These are phyloP conservation scores for Oryza nivara DNA, from an alignment of 176 grass and related monocot species.

Conservation along the genomic window DNA sequence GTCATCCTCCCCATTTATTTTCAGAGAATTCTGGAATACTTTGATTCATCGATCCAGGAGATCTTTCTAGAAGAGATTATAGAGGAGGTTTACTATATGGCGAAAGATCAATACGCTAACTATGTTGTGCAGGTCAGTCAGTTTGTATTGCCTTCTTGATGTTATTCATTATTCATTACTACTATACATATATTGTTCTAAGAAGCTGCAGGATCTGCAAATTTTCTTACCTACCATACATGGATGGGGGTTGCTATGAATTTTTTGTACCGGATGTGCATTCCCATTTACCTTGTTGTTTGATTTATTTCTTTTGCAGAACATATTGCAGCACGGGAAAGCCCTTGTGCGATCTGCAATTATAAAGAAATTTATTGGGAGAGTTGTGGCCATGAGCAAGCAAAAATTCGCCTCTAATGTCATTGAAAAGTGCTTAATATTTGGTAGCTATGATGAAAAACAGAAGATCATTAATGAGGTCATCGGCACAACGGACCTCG, in stretches of 20 bases:
- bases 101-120: constrained; percentile 1
- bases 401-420: constrained; percentile 21
- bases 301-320: constrained; percentile 8
- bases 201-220: not conserved
- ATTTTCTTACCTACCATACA: not conserved
- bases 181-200: not conserved
- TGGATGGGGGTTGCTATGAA: not conserved
- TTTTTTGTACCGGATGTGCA: not conserved
- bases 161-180: not conserved
- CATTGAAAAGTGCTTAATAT: constrained; percentile 11
- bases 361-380: not conserved
- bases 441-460: not conserved
- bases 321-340: not conserved
- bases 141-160: not conserved
- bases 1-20: not conserved
- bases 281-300: not conserved
- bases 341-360: not conserved
- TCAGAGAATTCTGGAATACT: constrained; percentile 17
- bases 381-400: constrained; percentile 3
- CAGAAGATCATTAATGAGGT: constrained; percentile 8
- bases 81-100: not conserved
- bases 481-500: not conserved
- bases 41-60: not conserved
- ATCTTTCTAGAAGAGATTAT: constrained; percentile 14
- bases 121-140: constrained; percentile 28